Conservation (phyloP, 2,329 filamentous ascomycete species). For the Diaporthe ampelina region DNA sequence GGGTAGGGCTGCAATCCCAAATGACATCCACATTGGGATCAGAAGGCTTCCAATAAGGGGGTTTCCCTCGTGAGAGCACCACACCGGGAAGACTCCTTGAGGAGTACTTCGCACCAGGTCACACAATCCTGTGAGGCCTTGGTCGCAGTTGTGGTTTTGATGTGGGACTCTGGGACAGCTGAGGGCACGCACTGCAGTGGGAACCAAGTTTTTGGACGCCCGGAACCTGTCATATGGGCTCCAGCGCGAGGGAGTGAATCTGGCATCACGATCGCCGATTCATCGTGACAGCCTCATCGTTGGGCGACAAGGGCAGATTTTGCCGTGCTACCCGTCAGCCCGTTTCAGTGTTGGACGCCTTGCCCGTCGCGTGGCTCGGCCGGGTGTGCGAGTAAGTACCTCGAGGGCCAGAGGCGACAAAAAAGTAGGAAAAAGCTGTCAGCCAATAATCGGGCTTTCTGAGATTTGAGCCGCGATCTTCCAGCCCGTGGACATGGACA, state of each 20-base stretch:
- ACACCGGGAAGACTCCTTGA: background rate
- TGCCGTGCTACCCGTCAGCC: slow-evolving; percentile 27
- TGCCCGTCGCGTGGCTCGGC: slow-evolving; percentile 29
- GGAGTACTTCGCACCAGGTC: background rate
- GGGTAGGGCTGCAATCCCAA: slow-evolving; percentile 26
- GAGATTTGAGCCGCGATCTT: slow-evolving; percentile 37
- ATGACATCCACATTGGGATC: background rate
- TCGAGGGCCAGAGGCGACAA: slow-evolving; percentile 8
- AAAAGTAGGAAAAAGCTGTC: slow-evolving; percentile 39
- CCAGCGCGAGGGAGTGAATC: slow-evolving; percentile 18
- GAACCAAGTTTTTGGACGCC: background rate
- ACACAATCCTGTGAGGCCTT: background rate
- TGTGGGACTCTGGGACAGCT: background rate
- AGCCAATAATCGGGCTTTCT: slow-evolving; percentile 39
- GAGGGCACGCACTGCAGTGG: background rate
- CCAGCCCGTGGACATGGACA: slow-evolving; percentile 34
- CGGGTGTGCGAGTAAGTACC: slow-evolving; percentile 27
- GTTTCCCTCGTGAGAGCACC: background rate
- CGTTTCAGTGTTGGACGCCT: slow-evolving; percentile 31
- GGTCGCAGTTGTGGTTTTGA: background rate
- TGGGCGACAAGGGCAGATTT: slow-evolving; percentile 31
- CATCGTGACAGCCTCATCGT: slow-evolving; percentile 19
- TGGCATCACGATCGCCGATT: slow-evolving; percentile 22
- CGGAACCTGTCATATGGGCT: background rate
- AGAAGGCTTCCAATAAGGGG: background rate